Percentiles rank a stretch among this genome's conserved stretches.
Evolutionary conservation across 257 asterid species (phyloP).

Genomic region (Nicotiana paniculata): DNA sequence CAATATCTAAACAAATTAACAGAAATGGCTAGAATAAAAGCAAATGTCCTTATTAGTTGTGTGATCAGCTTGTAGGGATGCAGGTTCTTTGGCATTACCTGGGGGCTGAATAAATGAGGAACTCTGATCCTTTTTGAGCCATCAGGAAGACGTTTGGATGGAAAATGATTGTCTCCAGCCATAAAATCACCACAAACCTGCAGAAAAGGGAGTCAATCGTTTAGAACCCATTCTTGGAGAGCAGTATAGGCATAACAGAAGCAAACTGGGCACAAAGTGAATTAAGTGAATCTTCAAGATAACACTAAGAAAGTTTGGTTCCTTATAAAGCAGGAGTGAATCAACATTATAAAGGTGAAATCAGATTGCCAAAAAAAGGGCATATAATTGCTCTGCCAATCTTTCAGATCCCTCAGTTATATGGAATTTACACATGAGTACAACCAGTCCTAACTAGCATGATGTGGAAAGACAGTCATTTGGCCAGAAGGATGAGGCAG

Average conservation of each 20-base stretch:
- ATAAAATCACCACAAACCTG: conserved; percentile 46
- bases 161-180: conserved; percentile 30
- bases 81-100: conserved; percentile 33
- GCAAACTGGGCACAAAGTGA: background rate
- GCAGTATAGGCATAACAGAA: background rate
- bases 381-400: background rate
- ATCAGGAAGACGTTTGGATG: conserved; percentile 77
- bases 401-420: background rate
- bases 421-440: background rate
- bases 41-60: background rate
- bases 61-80: background rate
- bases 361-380: background rate
- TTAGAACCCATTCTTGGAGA: background rate
- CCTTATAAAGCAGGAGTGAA: background rate
- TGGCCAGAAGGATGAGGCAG: background rate
- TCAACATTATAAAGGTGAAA: background rate
- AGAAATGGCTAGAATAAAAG: background rate
- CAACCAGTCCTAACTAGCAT: background rate
- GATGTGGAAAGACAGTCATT: background rate
- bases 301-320: background rate
- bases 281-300: background rate
- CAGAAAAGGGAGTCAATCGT: background rate
- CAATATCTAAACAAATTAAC: background rate
- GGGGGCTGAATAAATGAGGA: conserved; percentile 51
- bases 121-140: conserved; percentile 85